Conservation (phyloP, 2,329 filamentous ascomycete species). For the Cladosporium colombiae region DNA sequence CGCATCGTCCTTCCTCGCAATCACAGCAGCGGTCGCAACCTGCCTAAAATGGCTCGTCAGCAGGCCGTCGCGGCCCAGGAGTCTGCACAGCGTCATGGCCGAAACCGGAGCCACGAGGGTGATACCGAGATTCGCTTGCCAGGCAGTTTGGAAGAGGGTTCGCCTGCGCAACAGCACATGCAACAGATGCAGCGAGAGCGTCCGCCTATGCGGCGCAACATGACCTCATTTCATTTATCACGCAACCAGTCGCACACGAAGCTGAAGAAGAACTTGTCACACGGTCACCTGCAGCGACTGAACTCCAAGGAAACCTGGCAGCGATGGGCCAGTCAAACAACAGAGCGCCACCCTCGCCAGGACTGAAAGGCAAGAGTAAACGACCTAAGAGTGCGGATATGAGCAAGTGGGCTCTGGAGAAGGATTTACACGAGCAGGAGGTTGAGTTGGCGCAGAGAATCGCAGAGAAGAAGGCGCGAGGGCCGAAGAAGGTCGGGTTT, state of each 20-base stretch:
- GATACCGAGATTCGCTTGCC: slow-evolving; percentile 39
- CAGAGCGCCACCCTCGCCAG: slow-evolving; percentile 31
- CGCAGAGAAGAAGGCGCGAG: slow-evolving; percentile 21
- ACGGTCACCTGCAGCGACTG: slow-evolving; percentile 47
- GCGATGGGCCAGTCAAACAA: slow-evolving; percentile 24
- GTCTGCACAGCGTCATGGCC: slow-evolving; percentile 29
- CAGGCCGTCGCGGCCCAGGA: slow-evolving; percentile 21
- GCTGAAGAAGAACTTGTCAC: slow-evolving; percentile 45
- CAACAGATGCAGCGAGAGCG: slow-evolving; percentile 1
- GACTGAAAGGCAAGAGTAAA: slow-evolving; percentile 34
- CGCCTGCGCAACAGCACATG: slow-evolving; percentile 8
- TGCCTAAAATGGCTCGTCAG: slow-evolving; percentile 33
- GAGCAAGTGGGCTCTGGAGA: slow-evolving; percentile 26
- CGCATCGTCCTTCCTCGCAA: slow-evolving; percentile 37
- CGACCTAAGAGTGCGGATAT: slow-evolving; percentile 36
- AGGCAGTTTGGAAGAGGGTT: slow-evolving; percentile 35
- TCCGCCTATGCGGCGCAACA: slow-evolving; percentile 34
- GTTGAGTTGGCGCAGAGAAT: slow-evolving; percentile 28
- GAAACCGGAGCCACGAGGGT: slow-evolving; percentile 34
- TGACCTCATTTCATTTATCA: slow-evolving; percentile 36
- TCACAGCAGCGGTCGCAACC: slow-evolving; percentile 36
- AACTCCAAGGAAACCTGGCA: slow-evolving; percentile 41
- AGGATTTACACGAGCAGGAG: slow-evolving; percentile 33
- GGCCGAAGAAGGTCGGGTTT: slow-evolving; percentile 37
- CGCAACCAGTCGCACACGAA: slow-evolving; percentile 34